Base-by-base conservation (phyloP, 495 filamentous ascomycete genomes). In the Penicillium bialowiezense region DNA sequence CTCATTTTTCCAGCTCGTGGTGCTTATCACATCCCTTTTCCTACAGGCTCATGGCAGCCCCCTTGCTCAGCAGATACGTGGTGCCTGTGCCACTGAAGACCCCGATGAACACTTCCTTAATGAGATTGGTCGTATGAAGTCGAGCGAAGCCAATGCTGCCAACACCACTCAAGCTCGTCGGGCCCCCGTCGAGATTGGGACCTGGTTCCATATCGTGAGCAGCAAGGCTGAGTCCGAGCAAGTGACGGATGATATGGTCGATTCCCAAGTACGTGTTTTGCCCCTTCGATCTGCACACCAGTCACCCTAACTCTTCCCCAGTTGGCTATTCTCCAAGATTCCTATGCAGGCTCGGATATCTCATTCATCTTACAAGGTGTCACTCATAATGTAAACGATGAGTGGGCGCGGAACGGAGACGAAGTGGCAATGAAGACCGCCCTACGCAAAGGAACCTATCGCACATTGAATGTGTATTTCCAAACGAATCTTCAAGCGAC, bases 331-430 rank as follows among this genome's bases (percentile, higher is more conserved):
- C 62, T 80, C 5, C 71, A 72, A 60, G 39, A 62, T 12, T 67
- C 74, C 19, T 80, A 78, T 46, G 43, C 50, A 26, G 65, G 71
- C 44, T 60, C 71, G 1, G 54, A 58, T 17, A 78, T 80, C 31
- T 55, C 76, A 5, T 83, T 88, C 35, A 73, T 72, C 12, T 57
- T 91, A n/a, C 71, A 82, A 57, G 81, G 84, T 36, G 68, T 90
- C 19, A 84, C 87, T 17, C 87, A 86, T 50, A 86, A 84, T 10
- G 74, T 89, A 55, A 89, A 87, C 58, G 84, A 87, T 47, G 74
- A 77, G 13, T 86, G 87, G 57, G 75, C 90, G 21, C 75, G 78
- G n/a, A 76, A 81, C 33, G 59, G 77, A 12, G 79, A 86, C 29
- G 85, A 85, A 28, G 50, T 75, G 2, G 76, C 79, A 2, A 79